Conservation (phyloP, 257 asterid species). For the Rubia yunnanensis region DNA sequence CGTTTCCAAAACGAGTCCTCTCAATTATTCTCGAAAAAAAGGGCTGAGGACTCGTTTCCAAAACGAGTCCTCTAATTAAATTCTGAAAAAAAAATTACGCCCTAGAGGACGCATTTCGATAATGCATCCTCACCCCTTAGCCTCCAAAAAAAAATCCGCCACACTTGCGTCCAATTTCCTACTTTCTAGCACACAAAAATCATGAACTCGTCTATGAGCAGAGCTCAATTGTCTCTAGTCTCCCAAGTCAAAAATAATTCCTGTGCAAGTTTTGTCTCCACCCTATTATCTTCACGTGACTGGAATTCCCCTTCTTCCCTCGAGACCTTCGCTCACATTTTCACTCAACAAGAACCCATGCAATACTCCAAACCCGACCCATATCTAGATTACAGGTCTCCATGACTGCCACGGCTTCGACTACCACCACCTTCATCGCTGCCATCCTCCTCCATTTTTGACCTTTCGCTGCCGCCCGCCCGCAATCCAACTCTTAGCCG, state of each 20-base stretch:
- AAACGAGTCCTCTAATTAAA: no score
- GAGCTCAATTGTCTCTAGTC: no score
- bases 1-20: no score
- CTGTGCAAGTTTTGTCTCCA: constrained; percentile 35
- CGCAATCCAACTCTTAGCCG: constrained; percentile 60
- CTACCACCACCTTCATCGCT: constrained; percentile 17
- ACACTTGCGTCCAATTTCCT: no score
- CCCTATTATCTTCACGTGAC: constrained; percentile 49
- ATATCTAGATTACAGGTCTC: constrained; percentile 24
- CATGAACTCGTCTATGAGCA: no score
- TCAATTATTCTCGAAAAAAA: no score
- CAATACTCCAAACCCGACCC: constrained; percentile 7
- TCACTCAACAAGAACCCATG: constrained; percentile 2
- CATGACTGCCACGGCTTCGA: constrained; percentile 9
- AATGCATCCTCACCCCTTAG: no score
- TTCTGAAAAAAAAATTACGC: no score
- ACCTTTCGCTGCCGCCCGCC: constrained; percentile 25
- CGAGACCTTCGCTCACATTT: constrained; percentile 17
- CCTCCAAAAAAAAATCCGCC: no score
- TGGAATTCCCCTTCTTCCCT: constrained; percentile 12
- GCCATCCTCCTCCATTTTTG: constrained; percentile 17
- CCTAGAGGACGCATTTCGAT: no score
- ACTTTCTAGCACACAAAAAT: no score
- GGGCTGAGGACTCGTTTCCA: no score
- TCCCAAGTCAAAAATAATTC: constrained; percentile 15